Evolutionary conservation across 495 filamentous ascomycete genomes (phyloP).

Genomic region (Recurvomyces mirabilis): DNA sequence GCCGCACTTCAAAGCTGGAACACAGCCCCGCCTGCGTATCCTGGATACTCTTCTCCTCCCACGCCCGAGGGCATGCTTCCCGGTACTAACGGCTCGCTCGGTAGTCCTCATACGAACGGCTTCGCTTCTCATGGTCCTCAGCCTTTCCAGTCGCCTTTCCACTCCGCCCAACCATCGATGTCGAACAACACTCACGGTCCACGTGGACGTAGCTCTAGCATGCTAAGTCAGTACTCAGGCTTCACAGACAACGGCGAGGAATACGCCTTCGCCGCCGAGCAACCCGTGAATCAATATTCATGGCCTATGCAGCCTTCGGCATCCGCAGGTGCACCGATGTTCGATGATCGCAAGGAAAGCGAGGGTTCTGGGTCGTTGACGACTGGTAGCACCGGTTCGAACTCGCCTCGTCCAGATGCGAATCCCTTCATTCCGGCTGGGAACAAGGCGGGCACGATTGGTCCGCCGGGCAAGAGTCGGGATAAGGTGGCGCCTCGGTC

Average conservation of each 20-base stretch:
- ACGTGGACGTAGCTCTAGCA: slow-evolving; percentile 49
- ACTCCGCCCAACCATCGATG: slow-evolving; percentile 15
- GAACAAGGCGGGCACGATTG: slow-evolving; percentile 9
- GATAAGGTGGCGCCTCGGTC: slow-evolving; percentile 9
- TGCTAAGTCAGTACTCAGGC: slow-evolving; percentile 55
- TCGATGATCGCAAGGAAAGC: slow-evolving; percentile 14
- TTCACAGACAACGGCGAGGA: slow-evolving; percentile 45
- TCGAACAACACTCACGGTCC: slow-evolving; percentile 17
- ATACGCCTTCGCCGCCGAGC: slow-evolving; percentile 9
- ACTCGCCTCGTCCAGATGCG: slow-evolving; percentile 16
- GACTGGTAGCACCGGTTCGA: slow-evolving; percentile 19
- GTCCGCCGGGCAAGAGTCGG: slow-evolving; percentile 13
- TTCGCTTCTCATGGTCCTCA: slow-evolving; percentile 10
- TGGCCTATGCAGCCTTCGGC: slow-evolving; percentile 3
- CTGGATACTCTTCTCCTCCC: slow-evolving; percentile 20
- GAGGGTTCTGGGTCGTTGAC: slow-evolving; percentile 15
- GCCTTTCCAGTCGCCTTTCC: slow-evolving; percentile 26
- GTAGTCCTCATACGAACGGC: slow-evolving; percentile 17
- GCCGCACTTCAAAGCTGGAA: slow-evolving; percentile 50
- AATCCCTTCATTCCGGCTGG: slow-evolving; percentile 9
- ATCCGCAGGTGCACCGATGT: not conserved
- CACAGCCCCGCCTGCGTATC: slow-evolving; percentile 40
- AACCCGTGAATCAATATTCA: slow-evolving; percentile 6
- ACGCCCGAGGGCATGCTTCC: slow-evolving; percentile 30
- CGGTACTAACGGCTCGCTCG: slow-evolving; percentile 22